Evolutionary conservation across 495 filamentous ascomycete genomes (phyloP).

Genomic region (Penicillium flavigenum): DNA sequence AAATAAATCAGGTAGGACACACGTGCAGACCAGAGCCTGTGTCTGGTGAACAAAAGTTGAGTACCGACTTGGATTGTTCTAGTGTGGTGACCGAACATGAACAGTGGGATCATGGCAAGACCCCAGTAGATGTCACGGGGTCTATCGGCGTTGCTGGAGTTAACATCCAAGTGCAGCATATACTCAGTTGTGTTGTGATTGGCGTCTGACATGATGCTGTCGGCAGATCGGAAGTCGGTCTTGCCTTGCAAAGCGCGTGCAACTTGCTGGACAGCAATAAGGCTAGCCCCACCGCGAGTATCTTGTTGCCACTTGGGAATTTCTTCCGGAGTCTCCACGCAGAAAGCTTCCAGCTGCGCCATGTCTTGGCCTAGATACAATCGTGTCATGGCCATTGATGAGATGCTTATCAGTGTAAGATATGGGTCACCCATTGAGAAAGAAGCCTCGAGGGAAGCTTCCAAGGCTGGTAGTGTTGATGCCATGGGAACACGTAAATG

Average conservation of each 20-base stretch:
- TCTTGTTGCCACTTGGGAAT: slow-evolving; percentile 71
- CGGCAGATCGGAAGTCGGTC: slow-evolving; percentile 56
- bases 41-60: slow-evolving; percentile 55
- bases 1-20: slow-evolving; percentile 63
- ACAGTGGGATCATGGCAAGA: slow-evolving; percentile 69
- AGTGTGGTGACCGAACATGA: slow-evolving; percentile 71
- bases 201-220: slow-evolving; percentile 68
- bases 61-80: slow-evolving; percentile 67
- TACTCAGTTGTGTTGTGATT: slow-evolving; percentile 65
- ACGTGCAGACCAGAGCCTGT: slow-evolving; percentile 71
- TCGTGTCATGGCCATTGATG: slow-evolving; percentile 65
- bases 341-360: slow-evolving; percentile 70
- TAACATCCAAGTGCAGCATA: slow-evolving; percentile 52
- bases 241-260: slow-evolving; percentile 82
- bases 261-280: slow-evolving; percentile 68
- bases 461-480: slow-evolving; percentile 59
- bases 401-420: slow-evolving; percentile 71
- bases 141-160: slow-evolving; percentile 55
- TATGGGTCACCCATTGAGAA: slow-evolving; percentile 72
- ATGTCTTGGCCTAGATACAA: slow-evolving; percentile 75
- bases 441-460: slow-evolving; percentile 68
- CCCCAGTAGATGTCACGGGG: slow-evolving; percentile 71
- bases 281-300: slow-evolving; percentile 73
- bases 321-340: slow-evolving; percentile 71
- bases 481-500: slow-evolving; percentile 66